These are phyloP conservation scores for Cystobasidiaceae sp. DNA, from an alignment of 1,284 basidiomycete genomes.

Conservation along the genomic window DNA sequence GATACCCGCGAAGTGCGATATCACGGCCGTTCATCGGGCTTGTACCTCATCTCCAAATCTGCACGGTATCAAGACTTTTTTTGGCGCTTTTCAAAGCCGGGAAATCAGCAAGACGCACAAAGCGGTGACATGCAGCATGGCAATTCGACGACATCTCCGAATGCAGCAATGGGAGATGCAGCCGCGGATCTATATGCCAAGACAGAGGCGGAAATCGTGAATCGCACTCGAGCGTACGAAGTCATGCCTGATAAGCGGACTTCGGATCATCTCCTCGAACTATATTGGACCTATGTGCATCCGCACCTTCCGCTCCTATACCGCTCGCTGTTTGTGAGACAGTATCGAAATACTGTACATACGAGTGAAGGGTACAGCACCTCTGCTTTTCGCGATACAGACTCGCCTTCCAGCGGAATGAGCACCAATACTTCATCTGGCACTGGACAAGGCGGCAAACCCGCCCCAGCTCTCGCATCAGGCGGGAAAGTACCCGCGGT, in stretches of 20 bases:
- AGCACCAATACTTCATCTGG: not conserved
- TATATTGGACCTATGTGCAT: conserved; percentile 76
- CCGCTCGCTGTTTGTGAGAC: conserved; percentile 62
- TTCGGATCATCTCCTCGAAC: conserved; percentile 63
- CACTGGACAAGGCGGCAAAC: not conserved
- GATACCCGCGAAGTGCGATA: conserved; percentile 67
- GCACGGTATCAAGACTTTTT: conserved; percentile 68
- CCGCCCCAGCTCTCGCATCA: conserved; percentile 8
- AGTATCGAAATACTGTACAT: conserved; percentile 47
- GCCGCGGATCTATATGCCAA: conserved; percentile 32
- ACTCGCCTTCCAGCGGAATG: conserved; percentile 35
- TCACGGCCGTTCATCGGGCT: conserved; percentile 57
- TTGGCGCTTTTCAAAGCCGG: conserved; percentile 55
- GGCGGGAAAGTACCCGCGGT: conserved; percentile 55
- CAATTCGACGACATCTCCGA: conserved; percentile 63
- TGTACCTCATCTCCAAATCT: conserved; percentile 66
- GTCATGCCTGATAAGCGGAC: conserved; percentile 50
- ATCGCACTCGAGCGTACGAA: conserved; percentile 38
- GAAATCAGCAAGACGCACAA: conserved; percentile 43
- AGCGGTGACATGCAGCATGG: not conserved
- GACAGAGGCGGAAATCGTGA: conserved; percentile 47
- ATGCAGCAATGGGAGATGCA: not conserved
- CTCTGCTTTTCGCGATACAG: conserved; percentile 37
- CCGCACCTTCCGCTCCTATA: conserved; percentile 55
- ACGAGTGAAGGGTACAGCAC: conserved; percentile 32